These are phyloP conservation scores for Saccharomycopsis babjevae DNA, from an alignment of 805 yeast species.

Conservation along the genomic window DNA sequence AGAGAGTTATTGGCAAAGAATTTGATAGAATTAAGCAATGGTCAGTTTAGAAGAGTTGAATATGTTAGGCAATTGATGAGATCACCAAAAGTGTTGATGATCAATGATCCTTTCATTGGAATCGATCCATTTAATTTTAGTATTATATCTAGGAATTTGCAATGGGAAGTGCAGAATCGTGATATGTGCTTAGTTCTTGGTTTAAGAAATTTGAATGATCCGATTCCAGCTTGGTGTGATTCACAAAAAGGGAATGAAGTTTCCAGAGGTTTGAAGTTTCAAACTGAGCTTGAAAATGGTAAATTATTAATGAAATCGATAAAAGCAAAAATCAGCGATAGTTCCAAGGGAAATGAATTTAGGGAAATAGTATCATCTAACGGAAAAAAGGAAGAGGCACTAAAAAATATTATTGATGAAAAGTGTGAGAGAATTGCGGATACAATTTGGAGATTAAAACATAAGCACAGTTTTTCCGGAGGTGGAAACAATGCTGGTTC, in stretches of 20 bases:
- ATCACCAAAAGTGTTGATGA: constrained; percentile 53
- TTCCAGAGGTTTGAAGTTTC: constrained; percentile 29
- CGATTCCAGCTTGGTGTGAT: constrained; percentile 70
- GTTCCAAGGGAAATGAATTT: neutral
- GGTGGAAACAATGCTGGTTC: neutral
- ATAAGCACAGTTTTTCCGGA: neutral
- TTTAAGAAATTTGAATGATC: constrained; percentile 55
- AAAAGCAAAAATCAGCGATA: neutral
- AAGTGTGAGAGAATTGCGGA: neutral
- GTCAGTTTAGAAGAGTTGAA: constrained; percentile 86
- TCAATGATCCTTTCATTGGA: constrained; percentile 92
- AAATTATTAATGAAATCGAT: neutral
- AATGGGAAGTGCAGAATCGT: neutral
- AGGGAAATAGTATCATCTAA: neutral
- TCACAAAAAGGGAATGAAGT: constrained; percentile 34
- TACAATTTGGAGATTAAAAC: neutral
- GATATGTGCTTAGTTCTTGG: constrained; percentile 48
- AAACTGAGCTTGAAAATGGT: neutral
- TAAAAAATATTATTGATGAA: neutral
- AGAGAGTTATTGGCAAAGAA: constrained; percentile 54
- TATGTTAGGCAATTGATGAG: constrained; percentile 64
- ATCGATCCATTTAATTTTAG: constrained; percentile 47
- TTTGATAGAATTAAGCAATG: constrained; percentile 84
- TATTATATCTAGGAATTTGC: neutral
- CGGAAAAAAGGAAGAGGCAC: neutral